Conservation (phyloP, 2,329 filamentous ascomycete genomes). For the Fusarium multiceps region DNA sequence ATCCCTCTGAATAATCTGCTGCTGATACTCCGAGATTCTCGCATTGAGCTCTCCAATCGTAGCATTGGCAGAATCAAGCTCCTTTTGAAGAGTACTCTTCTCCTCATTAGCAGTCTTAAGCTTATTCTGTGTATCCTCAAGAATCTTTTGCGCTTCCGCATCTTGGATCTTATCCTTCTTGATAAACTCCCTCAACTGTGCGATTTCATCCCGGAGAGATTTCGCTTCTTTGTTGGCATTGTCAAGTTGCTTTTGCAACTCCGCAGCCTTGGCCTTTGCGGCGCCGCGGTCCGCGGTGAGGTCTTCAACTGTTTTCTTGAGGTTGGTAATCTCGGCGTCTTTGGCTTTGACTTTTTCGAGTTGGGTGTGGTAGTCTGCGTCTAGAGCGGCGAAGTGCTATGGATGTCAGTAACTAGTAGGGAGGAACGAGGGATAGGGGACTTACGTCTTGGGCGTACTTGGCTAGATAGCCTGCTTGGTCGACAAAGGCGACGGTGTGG, state of each 20-base stretch:
- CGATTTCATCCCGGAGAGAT: not conserved
- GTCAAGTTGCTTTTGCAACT: not conserved
- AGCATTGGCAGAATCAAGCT: not conserved
- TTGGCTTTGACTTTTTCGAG: slow-evolving; percentile 3
- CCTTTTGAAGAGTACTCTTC: not conserved
- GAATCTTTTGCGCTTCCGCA: not conserved
- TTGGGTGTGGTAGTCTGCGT: slow-evolving; percentile 1
- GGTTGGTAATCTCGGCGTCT: not conserved
- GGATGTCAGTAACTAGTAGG: rapidly evolving
- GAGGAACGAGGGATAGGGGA: rapidly evolving
- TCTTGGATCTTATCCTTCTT: not conserved
- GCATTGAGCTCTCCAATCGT: not conserved
- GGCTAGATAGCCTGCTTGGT: slow-evolving; percentile 37
- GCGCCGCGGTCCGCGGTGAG: not conserved
- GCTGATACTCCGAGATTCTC: not conserved
- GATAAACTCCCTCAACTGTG: not conserved
- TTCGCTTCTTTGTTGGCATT: not conserved
- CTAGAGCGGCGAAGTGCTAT: not conserved
- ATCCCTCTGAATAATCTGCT: not conserved
- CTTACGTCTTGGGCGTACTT: slow-evolving; percentile 31
- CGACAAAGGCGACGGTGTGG: slow-evolving; percentile 20
- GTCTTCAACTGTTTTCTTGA: not conserved
- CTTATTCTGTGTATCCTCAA: not conserved
- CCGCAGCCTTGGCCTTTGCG: rapidly evolving
- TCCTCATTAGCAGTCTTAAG: not conserved